Evolutionary conservation across 805 yeast species (phyloP), one percentile per base, ranked within the genome.

Genomic region (Metschnikowia cubensis): DNA sequence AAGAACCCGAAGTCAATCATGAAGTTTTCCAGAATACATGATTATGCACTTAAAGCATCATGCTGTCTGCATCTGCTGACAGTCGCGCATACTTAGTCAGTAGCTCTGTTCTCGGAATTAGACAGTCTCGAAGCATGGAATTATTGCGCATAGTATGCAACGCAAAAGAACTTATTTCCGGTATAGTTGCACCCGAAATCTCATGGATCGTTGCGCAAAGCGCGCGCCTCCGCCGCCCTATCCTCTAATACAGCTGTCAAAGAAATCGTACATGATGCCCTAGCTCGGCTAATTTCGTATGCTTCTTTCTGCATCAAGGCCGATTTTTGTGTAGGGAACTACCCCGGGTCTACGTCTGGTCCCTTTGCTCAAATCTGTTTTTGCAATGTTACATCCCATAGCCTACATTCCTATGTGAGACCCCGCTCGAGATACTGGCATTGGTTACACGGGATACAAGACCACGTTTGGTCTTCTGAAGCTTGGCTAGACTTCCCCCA

Each of bases 121-220:
- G 36, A 42, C 36, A 14, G 17, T 18, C 37, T 33, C 17, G 37
- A 42, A 33, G 37, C 45, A 42, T 42, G 32, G 45, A 42, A 42
- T 20, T 42, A 5, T 18, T 21, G 37, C 21, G 37, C 45, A 11
- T 13, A 20, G 25, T 17, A 33, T 33, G 45, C 37, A 18, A 42
- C 31, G 37, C 45, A 20, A 6, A 14, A 5, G 10, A n/a, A 5
- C 45, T 31, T 29, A 41, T 31, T 41, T 31, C 13, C 18, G 22
- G 29, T 10, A 25, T 18, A n/a, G n/a, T 14, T 8, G 14, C 10
- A 10, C 45, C 13, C 22, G 37, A 20, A 13, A 25, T 13, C 20
- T 29, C 17, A n/a, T 18, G n/a, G 14, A 38, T 14, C 41, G 31
- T 38, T 29, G 34, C 42, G 42, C n/a, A 15, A 8, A 8, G 20